phyloP scores from a whole-genome alignment of 1,284 basidiomycete genomes.

The Trichosporon coremiiforme region DNA sequence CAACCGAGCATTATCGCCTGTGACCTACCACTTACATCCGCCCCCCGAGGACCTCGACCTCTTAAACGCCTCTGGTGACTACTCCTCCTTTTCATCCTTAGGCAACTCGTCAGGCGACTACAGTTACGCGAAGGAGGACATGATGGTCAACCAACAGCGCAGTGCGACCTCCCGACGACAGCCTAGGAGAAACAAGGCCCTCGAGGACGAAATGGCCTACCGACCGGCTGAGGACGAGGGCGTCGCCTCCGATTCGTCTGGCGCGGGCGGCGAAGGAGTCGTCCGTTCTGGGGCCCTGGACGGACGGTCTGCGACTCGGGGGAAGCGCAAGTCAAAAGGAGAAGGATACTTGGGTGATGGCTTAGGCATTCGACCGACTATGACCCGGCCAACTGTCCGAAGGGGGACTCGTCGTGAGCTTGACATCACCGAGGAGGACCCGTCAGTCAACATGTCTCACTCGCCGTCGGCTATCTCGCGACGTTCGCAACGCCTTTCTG shows the following conservation, averaged over 20 bases:
- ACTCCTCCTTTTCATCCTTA: constrained; percentile 40
- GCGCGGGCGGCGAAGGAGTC: constrained; percentile 41
- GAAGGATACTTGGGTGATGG: constrained; percentile 50
- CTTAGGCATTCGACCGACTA: constrained; percentile 37
- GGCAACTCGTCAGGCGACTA: constrained; percentile 31
- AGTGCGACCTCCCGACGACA: constrained; percentile 13
- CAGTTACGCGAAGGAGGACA: constrained; percentile 49
- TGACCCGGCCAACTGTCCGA: constrained; percentile 19
- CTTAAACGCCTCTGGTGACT: constrained; percentile 31
- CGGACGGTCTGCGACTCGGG: constrained; percentile 42
- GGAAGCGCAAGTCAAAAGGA: constrained; percentile 41
- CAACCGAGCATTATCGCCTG: constrained; percentile 35
- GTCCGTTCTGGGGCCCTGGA: constrained; percentile 42
- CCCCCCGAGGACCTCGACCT: constrained; percentile 34
- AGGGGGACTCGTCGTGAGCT: constrained; percentile 7
- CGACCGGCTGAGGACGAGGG: constrained; percentile 34
- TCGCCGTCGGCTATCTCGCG: background rate
- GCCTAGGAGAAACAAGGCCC: constrained; percentile 32
- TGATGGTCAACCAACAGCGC: background rate
- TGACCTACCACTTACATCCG: constrained; percentile 44
- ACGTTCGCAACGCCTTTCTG: constrained; percentile 4
- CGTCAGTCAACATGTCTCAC: background rate
- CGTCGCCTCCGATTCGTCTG: constrained; percentile 32
- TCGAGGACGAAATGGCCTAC: constrained; percentile 36
- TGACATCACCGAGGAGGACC: background rate